Evolutionary conservation across 129 eudicot species (phyloP).

Genomic region (Flaveria brownii): DNA sequence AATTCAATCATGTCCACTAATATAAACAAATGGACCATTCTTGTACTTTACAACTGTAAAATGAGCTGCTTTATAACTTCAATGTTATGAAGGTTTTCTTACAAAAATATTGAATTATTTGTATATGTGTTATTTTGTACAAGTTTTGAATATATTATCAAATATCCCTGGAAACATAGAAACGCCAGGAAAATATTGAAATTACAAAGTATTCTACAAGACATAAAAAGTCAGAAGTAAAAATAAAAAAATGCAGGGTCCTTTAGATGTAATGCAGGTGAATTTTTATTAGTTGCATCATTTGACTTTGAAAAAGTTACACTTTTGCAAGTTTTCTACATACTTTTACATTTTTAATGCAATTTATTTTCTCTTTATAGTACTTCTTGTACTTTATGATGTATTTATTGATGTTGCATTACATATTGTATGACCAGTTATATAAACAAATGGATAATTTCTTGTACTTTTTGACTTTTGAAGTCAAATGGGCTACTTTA

Average conservation of each 20-base stretch:
- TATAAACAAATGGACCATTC: conserved; percentile 7
- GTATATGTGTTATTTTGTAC: not conserved
- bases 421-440: not conserved
- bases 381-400: not conserved
- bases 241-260: not conserved
- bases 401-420: not conserved
- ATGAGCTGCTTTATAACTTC: conserved; percentile 1
- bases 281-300: not conserved
- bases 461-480: conserved; percentile 19
- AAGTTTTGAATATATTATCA: not conserved
- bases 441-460: not conserved
- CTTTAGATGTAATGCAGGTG: not conserved
- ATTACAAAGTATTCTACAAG: not conserved
- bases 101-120: not conserved
- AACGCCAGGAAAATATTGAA: not conserved
- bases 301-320: not conserved
- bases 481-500: conserved; percentile 8
- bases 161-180: too few relatives aligned
- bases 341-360: not conserved
- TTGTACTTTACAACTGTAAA: conserved; percentile 15
- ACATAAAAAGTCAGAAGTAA: not conserved
- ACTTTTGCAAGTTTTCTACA: not conserved
- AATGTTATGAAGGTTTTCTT: not conserved
- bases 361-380: not conserved
- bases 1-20: not conserved